Evolutionary conservation across 2,329 filamentous ascomycete species (phyloP).

Genomic region (Aphanoascus verrucosus): DNA sequence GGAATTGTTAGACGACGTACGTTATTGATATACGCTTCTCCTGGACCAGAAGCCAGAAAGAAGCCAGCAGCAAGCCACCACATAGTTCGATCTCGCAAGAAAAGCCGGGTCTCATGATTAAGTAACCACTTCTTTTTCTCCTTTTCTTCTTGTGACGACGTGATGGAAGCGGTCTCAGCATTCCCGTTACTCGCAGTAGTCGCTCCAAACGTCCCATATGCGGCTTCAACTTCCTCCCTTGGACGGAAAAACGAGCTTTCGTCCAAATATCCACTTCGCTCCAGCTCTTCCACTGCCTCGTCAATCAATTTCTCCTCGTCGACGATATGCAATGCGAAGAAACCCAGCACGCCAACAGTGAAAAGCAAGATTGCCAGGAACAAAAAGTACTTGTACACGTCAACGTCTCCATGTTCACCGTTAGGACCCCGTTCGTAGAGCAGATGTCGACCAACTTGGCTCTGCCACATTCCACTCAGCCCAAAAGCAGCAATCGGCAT

Average conservation of each 20-base stretch:
- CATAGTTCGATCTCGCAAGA: conserved; percentile 84
- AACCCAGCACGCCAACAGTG: conserved; percentile 60
- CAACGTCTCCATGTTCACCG: conserved; percentile 50
- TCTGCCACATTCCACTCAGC: conserved; percentile 90
- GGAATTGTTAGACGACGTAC: conserved; percentile 22
- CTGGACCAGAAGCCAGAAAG: conserved; percentile 83
- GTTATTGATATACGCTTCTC: conserved; percentile 98
- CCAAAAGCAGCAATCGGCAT: conserved; percentile 88
- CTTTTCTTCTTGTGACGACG: conserved; percentile 41
- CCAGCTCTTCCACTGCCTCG: conserved; percentile 79
- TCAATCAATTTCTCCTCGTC: conserved; percentile 63
- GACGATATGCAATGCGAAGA: conserved; percentile 64
- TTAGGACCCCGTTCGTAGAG: conserved; percentile 59
- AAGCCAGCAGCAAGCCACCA: conserved; percentile 89
- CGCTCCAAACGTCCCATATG: conserved; percentile 35
- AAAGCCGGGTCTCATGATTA: conserved; percentile 79
- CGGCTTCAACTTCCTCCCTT: conserved; percentile 36
- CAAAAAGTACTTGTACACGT: conserved; percentile 77
- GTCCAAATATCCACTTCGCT: conserved; percentile 71
- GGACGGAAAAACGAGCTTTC: conserved; percentile 60
- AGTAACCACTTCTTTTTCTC: conserved; percentile 82
- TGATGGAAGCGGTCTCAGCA: conserved; percentile 17
- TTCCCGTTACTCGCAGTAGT: conserved; percentile 32
- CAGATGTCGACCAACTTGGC: conserved; percentile 69
- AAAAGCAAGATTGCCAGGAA: conserved; percentile 68